Evolutionary conservation across 129 eudicot genomes (phyloP).

Genomic region (Sambucus nigra): DNA sequence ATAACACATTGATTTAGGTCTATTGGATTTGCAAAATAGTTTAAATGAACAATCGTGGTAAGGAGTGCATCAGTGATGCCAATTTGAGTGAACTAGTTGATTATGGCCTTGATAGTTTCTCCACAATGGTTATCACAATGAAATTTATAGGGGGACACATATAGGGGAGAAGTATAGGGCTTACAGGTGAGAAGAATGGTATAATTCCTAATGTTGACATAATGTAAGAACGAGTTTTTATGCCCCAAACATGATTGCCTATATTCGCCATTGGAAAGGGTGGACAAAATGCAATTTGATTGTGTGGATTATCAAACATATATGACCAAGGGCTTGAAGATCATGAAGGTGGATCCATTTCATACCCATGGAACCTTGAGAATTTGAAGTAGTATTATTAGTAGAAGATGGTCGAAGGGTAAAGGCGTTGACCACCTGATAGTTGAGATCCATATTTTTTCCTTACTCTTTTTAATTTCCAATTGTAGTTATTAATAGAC

Average conservation of each 20-base stretch:
- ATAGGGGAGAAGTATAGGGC: not conserved
- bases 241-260: constrained; percentile 15
- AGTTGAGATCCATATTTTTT: too few relatives aligned
- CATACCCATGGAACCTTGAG: too few relatives aligned
- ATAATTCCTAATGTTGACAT: constrained; percentile 1
- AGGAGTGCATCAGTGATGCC: not conserved
- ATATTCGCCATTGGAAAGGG: constrained; percentile 7
- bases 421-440: too few relatives aligned
- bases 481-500: too few relatives aligned
- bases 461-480: too few relatives aligned
- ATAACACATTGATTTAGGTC: constrained; percentile 6
- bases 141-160: constrained; percentile 5
- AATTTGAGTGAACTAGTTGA: constrained; percentile 4
- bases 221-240: constrained; percentile 8
- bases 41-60: constrained; percentile 9
- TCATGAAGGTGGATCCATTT: too few relatives aligned
- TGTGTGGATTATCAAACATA: constrained; percentile 19
- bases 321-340: too few relatives aligned
- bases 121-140: constrained; percentile 1
- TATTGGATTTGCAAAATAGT: not conserved
- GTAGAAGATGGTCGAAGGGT: too few relatives aligned
- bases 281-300: not conserved
- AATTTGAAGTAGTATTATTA: too few relatives aligned
- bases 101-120: not conserved
- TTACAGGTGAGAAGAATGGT: not conserved